Base-by-base conservation (phyloP, 2,329 filamentous ascomycete species). In the Stachybotrys elegans region DNA sequence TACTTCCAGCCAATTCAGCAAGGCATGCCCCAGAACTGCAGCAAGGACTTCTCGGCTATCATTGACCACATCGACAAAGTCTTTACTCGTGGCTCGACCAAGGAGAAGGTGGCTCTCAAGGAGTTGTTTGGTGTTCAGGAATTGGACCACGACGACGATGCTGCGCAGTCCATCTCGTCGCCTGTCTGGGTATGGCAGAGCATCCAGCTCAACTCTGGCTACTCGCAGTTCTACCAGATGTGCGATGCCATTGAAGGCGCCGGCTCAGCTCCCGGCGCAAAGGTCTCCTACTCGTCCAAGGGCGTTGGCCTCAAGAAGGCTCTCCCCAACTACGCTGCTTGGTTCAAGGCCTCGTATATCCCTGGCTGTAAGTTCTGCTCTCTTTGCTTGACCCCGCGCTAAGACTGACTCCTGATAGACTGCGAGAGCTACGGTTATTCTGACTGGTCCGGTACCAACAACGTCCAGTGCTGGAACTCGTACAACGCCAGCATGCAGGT, bases 41-140 rank as follows among this genome's bases (percentile, higher is more conserved):
- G 88, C 39, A 62, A 69, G 2, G 73, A 76, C 6, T 81, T 81
- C 1, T 78, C 83, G 54, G 78, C 66, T 47, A 56, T 76, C 23
- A 71, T 71, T 13, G 57, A 71, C 39, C 56, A 72, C 16, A 58
- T 76, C 7, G 74, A 78, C 57, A 66, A 67, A 40, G 69, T 76
- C 41, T 63, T 78, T 9, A 61, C 68, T 22, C 57, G 61, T 39
- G 61, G 66, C 46, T 43, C 41, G 11, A 34, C 43, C 4, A 54
- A 60, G 23, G 57, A 54, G 27, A 58, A 59, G 42, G 49, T 58
- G 5, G 58, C 78, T 22, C 82, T 72, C n/a, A 62, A 64, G 43
- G 51, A 61, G 16, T 53, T 55, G 0, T 77, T 76, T 36, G 68
- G 67, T 1, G 55, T 75, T 4, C 61, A 55, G 6, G 65, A 62